Evolutionary conservation across 2,329 filamentous ascomycete genomes (phyloP).

Genomic region (Neoarthrinium moseri): DNA sequence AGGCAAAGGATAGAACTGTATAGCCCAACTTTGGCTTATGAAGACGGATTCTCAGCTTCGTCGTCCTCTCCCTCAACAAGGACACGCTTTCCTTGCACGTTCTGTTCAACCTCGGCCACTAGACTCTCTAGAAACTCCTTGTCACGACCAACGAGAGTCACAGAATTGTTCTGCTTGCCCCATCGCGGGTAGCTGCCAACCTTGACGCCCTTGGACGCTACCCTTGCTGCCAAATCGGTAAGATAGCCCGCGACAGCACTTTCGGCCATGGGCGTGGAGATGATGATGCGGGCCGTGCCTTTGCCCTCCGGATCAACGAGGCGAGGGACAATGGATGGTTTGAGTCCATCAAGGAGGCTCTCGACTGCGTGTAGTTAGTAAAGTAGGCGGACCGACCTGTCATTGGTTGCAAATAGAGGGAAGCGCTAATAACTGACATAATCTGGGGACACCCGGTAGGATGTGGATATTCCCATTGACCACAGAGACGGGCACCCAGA

Average conservation of each 20-base stretch:
- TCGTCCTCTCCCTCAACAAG: conserved; percentile 71
- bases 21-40: not conserved
- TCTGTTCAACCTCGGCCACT: conserved; percentile 72
- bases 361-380: conserved; percentile 52
- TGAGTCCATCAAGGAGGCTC: conserved; percentile 73
- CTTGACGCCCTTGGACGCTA: conserved; percentile 77
- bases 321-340: conserved; percentile 67
- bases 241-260: conserved; percentile 82
- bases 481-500: conserved; percentile 88
- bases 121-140: conserved; percentile 75
- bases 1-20: too few relatives aligned
- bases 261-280: conserved; percentile 86
- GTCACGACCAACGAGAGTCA: conserved; percentile 82
- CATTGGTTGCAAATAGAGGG: too few relatives aligned
- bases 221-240: conserved; percentile 72
- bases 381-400: not conserved
- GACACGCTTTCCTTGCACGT: conserved; percentile 72
- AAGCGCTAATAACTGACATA: conserved; percentile 53
- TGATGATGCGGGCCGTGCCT: conserved; percentile 73
- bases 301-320: conserved; percentile 78
- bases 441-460: conserved; percentile 80
- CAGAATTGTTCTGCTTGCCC: conserved; percentile 84
- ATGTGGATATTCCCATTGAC: conserved; percentile 95
- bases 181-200: conserved; percentile 94
- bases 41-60: conserved; percentile 20